Conservation (phyloP, 306 rosid species). For the Dryas drummondii region DNA sequence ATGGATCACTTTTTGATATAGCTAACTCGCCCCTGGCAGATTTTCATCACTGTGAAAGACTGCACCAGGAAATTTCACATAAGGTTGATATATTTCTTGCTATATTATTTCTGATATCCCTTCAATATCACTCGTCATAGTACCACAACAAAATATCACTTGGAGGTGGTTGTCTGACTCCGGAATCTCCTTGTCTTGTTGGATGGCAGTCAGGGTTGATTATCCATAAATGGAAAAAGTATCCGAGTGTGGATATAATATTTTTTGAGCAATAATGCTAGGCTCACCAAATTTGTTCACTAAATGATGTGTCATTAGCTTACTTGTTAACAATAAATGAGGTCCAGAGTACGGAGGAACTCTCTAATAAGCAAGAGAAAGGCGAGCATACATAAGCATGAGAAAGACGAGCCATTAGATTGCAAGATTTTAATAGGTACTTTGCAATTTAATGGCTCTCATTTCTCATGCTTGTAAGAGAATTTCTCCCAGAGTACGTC, state of each 20-base stretch:
- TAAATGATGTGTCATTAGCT: too few species aligned
- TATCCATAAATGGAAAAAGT: neutral
- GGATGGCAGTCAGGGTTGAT: neutral
- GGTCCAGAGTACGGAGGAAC: too few species aligned
- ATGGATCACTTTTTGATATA: slow-evolving; percentile 52
- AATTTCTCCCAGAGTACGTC: too few species aligned
- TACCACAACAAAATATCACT: neutral
- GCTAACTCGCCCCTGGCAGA: slow-evolving; percentile 61
- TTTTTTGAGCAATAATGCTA: neutral
- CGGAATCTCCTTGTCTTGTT: neutral
- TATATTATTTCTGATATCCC: neutral
- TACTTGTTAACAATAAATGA: too few species aligned
- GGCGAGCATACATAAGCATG: too few species aligned
- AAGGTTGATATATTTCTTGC: slow-evolving; percentile 49
- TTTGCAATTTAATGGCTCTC: too few species aligned
- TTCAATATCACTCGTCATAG: neutral
- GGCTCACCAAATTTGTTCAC: too few species aligned
- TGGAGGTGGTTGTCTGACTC: slow-evolving; percentile 5
- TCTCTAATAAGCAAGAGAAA: too few species aligned
- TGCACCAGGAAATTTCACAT: slow-evolving; percentile 53
- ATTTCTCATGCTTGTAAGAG: too few species aligned
- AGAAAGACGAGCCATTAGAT: too few species aligned
- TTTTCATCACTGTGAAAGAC: slow-evolving; percentile 78
- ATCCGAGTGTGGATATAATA: neutral
- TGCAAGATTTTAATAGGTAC: too few species aligned